These are phyloP conservation scores for Pichia sp. DNA, from an alignment of 1,139 yeast genomes.

Conservation along the genomic window DNA sequence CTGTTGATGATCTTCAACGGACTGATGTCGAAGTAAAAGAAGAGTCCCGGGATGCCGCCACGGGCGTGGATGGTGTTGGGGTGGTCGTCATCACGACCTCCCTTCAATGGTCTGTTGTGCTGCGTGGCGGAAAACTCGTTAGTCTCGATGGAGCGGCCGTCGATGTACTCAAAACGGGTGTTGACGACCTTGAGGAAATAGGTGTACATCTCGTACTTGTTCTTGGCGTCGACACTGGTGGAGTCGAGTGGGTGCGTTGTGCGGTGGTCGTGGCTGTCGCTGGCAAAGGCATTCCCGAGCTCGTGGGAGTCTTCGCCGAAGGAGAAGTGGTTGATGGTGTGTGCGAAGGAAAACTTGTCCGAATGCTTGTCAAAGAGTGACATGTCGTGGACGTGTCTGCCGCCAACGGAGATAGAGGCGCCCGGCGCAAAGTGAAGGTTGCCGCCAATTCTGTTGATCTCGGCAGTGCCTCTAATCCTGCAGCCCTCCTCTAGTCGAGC, in stretches of 20 bases:
- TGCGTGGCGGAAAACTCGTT: conserved; percentile 89
- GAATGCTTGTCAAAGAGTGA: conserved; percentile 59
- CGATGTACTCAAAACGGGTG: conserved; percentile 72
- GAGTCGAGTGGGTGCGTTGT: conserved; percentile 75
- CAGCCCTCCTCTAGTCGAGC: conserved; percentile 79
- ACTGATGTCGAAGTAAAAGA: conserved; percentile 83
- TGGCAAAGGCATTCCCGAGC: conserved; percentile 21
- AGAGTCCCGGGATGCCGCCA: conserved; percentile 91
- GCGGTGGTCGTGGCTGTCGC: conserved; percentile 31
- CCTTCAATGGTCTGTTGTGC: conserved; percentile 78
- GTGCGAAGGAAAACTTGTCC: conserved; percentile 64
- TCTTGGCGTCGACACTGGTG: conserved; percentile 37
- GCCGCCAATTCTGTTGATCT: conserved; percentile 83
- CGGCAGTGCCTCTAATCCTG: conserved; percentile 72
- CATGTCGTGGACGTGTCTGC: conserved; percentile 77
- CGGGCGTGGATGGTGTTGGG: conserved; percentile 78
- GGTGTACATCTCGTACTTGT: conserved; percentile 63
- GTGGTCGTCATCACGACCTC: conserved; percentile 90
- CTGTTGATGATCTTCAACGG: conserved; percentile 87
- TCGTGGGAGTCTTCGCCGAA: conserved; percentile 64
- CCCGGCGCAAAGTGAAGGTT: conserved; percentile 97
- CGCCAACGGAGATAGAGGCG: conserved; percentile 50
- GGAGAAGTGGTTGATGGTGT: conserved; percentile 71
- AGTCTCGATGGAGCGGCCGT: conserved; percentile 58
- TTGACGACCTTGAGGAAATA: conserved; percentile 89